Percentiles rank a stretch among this genome's conserved stretches.
Evolutionary conservation across 2,329 filamentous ascomycete species (phyloP).

Genomic region (Microsporum ferrugineum): DNA sequence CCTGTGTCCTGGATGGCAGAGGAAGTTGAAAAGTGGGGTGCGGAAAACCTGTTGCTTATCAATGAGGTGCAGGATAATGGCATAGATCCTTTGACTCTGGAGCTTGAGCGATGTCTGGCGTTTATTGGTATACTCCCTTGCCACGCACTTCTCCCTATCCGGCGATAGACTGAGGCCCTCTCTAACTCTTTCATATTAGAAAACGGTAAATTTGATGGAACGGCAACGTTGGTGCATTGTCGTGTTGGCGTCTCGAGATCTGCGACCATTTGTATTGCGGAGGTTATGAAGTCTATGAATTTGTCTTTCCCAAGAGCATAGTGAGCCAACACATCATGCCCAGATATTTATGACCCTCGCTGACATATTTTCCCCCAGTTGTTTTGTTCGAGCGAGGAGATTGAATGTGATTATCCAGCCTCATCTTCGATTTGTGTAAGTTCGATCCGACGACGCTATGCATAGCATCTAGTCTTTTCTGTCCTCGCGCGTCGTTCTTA

Average conservation of each 20-base stretch:
- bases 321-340: slow-evolving; percentile 32
- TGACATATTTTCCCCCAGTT: slow-evolving; percentile 35
- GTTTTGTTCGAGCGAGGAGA: slow-evolving; percentile 81
- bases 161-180: neutral
- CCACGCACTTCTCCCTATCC: neutral
- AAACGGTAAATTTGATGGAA: slow-evolving; percentile 61
- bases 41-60: slow-evolving; percentile 67
- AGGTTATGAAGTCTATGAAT: slow-evolving; percentile 75
- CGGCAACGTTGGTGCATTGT: slow-evolving; percentile 87
- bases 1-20: slow-evolving; percentile 67
- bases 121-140: slow-evolving; percentile 66
- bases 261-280: slow-evolving; percentile 97
- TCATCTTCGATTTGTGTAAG: slow-evolving; percentile 75
- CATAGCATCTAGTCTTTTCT: neutral
- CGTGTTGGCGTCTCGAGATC: slow-evolving; percentile 90
- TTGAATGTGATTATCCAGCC: slow-evolving; percentile 98
- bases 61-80: slow-evolving; percentile 92
- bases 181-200: slow-evolving; percentile 41
- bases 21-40: slow-evolving; percentile 59
- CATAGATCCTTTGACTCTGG: slow-evolving; percentile 76
- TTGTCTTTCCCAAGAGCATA: slow-evolving; percentile 87
- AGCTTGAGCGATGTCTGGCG: slow-evolving; percentile 73
- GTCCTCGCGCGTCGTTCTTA: too few species aligned
- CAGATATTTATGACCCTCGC: slow-evolving; percentile 1
- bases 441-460: neutral